Evolutionary conservation across 1,139 yeast genomes (phyloP).

Genomic region (Ogataea hybrid): DNA sequence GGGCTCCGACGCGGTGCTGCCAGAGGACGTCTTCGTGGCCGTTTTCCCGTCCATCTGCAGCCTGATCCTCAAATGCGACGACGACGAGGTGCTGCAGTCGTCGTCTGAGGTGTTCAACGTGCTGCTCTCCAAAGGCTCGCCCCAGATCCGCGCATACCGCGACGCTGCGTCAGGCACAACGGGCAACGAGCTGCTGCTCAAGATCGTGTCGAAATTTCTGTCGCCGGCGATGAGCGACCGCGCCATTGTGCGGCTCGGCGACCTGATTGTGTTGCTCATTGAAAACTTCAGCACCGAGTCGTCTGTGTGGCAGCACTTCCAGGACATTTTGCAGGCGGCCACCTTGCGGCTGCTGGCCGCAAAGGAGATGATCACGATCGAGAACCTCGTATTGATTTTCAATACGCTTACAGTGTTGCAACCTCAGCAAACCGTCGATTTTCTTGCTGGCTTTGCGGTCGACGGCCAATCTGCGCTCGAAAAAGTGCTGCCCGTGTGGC

Average conservation of each 20-base stretch:
- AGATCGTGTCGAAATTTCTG: slow-evolving; percentile 65
- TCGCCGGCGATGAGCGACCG: slow-evolving; percentile 73
- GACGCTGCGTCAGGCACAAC: slow-evolving; percentile 38
- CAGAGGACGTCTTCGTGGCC: slow-evolving; percentile 42
- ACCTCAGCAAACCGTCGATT: slow-evolving; percentile 58
- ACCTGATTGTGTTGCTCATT: slow-evolving; percentile 62
- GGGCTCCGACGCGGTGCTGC: slow-evolving; percentile 12
- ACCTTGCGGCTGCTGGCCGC: slow-evolving; percentile 64
- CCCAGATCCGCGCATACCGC: slow-evolving; percentile 41
- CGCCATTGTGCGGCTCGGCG: slow-evolving; percentile 76
- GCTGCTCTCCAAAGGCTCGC: slow-evolving; percentile 48
- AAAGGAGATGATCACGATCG: slow-evolving; percentile 68
- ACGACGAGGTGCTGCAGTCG: slow-evolving; percentile 75
- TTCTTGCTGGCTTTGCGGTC: slow-evolving; percentile 47
- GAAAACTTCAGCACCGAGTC: slow-evolving; percentile 50
- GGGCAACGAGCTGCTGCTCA: slow-evolving; percentile 56
- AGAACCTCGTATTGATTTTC: slow-evolving; percentile 72
- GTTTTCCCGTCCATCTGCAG: slow-evolving; percentile 52
- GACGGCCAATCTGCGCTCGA: slow-evolving; percentile 41
- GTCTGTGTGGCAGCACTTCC: slow-evolving; percentile 40
- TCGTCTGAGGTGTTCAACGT: slow-evolving; percentile 74
- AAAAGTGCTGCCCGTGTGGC: slow-evolving; percentile 70
- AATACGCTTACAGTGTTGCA: slow-evolving; percentile 67
- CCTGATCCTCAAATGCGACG: slow-evolving; percentile 56
- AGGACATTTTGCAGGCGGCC: slow-evolving; percentile 68